Percentiles rank a stretch among this genome's conserved stretches.
Conservation (phyloP, 345 rosid species). For the Excoecaria agallocha region DNA sequence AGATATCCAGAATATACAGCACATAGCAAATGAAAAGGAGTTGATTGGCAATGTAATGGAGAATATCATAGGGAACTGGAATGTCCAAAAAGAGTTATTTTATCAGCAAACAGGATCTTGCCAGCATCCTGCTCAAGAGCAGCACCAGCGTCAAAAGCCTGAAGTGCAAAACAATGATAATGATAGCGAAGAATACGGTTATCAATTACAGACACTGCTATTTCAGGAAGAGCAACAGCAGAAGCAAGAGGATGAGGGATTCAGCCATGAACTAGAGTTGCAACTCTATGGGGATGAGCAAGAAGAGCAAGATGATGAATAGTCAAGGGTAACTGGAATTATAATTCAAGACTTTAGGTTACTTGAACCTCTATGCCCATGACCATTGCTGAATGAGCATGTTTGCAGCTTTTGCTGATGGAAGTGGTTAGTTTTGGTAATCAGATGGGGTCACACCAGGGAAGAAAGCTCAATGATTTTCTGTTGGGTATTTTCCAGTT, state of each 20-base stretch:
- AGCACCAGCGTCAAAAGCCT: neutral
- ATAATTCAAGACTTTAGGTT: too few relatives aligned
- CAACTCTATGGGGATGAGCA: conserved; percentile 1
- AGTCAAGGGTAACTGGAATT: too few relatives aligned
- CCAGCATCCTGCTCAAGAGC: conserved; percentile 11
- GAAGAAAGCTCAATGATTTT: too few relatives aligned
- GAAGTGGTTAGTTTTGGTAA: too few relatives aligned
- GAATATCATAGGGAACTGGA: conserved; percentile 55
- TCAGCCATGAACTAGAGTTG: neutral
- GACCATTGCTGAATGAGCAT: too few relatives aligned
- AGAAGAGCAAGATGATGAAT: neutral
- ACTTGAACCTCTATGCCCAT: too few relatives aligned
- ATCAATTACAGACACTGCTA: conserved; percentile 11
- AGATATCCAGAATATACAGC: conserved; percentile 53
- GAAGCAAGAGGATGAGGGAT: conserved; percentile 12
- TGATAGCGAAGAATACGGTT: conserved; percentile 9
- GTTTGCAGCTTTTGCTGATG: too few relatives aligned
- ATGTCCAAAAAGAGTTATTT: conserved; percentile 41
- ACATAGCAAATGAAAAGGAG: conserved; percentile 50
- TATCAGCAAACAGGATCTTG: conserved; percentile 46
- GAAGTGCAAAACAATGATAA: conserved; percentile 4
- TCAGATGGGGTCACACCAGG: too few relatives aligned
- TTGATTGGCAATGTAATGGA: conserved; percentile 42
- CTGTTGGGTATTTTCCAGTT: too few relatives aligned
- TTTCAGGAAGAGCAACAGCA: conserved; percentile 15